Base-by-base conservation (phyloP, 1,284 basidiomycete genomes). In the Megacollybia platyphylla region DNA sequence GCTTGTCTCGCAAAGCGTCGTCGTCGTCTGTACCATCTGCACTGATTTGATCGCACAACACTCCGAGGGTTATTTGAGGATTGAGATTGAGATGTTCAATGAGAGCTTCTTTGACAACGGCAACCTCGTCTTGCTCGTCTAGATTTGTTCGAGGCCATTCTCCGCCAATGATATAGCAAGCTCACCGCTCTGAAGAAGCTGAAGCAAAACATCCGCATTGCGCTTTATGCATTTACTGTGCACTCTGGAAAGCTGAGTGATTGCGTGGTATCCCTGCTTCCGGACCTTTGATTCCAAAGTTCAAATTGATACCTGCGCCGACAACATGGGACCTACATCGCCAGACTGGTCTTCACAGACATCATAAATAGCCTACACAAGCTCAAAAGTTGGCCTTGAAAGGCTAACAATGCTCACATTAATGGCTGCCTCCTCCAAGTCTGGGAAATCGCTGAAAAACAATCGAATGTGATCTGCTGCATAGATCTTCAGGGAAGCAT, bases 181-280 rank as follows among this genome's bases (percentile, higher is more conserved):
- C 76, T 54, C 53, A 83, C 80, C 80, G 50, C 74, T 79, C 57
- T 84, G 82, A 4, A 84, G 64, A n/a, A 84, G 57, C 48, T 84
- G 80, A 11, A 85, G 65, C 26, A 84, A 61, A 4, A 84, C 80
- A 56, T 84, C 80, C 1, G 75, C 74, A 55, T 84, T 84, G 46
- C 80, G 60, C 57, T 76, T 76, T 36, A 83, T 65, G 71, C 72
- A 77, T 52, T 71, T 75, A 38, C 55, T 61, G 45, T 77, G 68
- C 42, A 63, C 66, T 41, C 55, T 67, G n/a, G 81, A 84, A n/a
- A 83, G 65, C 26, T 68, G 59, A 0, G 71, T 72, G 43, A 85
- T 72, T 1, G 79, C 74, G 18, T 60, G 57, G 52, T 85, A 84
- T 9, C 80, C 80, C 41, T 73, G 71, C 44, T 76, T 68, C 20